These are phyloP conservation scores for Ganoderma multipileum DNA, from an alignment of 1,284 basidiomycete genomes.

Conservation along the genomic window DNA sequence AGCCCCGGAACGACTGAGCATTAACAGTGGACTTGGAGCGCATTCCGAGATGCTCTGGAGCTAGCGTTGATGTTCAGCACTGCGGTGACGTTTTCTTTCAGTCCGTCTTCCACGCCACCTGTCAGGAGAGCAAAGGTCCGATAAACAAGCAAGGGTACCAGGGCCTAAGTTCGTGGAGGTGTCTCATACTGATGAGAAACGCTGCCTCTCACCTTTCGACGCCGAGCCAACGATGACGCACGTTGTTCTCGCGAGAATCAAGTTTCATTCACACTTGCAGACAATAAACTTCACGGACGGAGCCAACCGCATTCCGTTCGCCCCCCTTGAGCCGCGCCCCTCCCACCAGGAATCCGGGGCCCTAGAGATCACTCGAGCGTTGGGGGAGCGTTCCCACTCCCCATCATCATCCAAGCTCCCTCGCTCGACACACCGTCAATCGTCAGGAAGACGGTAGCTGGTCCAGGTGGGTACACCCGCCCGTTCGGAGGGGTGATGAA, in stretches of 20 bases:
- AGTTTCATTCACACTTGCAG: background rate
- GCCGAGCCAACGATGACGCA: background rate
- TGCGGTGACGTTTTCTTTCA: background rate
- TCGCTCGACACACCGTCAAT: conserved; percentile 56
- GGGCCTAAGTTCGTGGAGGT: background rate
- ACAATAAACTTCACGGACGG: background rate
- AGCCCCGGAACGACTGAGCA: background rate
- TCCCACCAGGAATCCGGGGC: background rate
- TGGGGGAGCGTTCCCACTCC: conserved; percentile 42
- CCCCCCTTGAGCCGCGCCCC: background rate
- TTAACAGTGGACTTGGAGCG: background rate
- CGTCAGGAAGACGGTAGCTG: conserved; percentile 52
- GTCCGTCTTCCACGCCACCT: background rate
- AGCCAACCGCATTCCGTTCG: background rate
- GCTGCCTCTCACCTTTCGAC: background rate
- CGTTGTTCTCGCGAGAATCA: background rate
- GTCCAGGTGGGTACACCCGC: conserved; percentile 58
- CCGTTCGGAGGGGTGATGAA: conserved; percentile 52
- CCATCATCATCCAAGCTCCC: conserved; percentile 53
- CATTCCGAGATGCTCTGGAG: background rate
- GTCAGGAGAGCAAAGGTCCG: background rate
- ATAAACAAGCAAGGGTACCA: background rate
- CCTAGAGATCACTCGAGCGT: conserved; percentile 16
- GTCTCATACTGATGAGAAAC: background rate
- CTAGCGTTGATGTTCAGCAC: background rate